Evolutionary conservation across 2,329 filamentous ascomycete species (phyloP), one percentile per base, ranked within the genome.

Genomic region (Nemania sp.): DNA sequence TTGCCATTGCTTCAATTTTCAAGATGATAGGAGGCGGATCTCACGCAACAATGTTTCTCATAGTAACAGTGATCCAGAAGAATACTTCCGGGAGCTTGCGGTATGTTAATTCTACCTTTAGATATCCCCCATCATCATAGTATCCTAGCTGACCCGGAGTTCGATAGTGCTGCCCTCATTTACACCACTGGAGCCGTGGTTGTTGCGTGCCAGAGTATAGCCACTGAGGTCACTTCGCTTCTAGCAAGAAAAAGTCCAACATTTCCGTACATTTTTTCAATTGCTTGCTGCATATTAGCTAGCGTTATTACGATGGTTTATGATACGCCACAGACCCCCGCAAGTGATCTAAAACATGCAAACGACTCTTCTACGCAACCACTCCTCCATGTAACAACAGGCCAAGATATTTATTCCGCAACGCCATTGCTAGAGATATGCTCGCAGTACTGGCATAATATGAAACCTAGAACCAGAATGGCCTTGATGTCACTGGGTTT

Each of bases 1-100:
- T 24, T 24, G 54, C 38, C 11, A 24, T 67, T 41, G 47, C 59
- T 47, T 29, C 59, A 18, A 18, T 59, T 15, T 59, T 67, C 59
- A 67, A 63, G 27, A 54, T 59, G 24, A 24, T 67, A 20, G 64
- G 64, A 29, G 49, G 64, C 10, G 64, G 64, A 18, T 59, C 54
- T 20, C 64, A 67, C 13, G 45, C 64, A 20, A 63, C 64, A 11
- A 7, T 29, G 20, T 67, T 67, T 27, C 20, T 67, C 10, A 49
- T 35, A 6, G 53, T 67, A 6, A 22, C 11, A 1, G 13, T 32
- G 26, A 62, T 67, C 3, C 22, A 54, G 27, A 29, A 67, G 24
- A 54, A 29, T 4, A 35, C 53, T 29, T 26, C 47, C 13, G 54
- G 59, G 24, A 52, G 24, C 27, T 47, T 59, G 27, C 53, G 59